Conservation (phyloP, 768 basidiomycete genomes). For the Rhodotorula paludigena region DNA sequence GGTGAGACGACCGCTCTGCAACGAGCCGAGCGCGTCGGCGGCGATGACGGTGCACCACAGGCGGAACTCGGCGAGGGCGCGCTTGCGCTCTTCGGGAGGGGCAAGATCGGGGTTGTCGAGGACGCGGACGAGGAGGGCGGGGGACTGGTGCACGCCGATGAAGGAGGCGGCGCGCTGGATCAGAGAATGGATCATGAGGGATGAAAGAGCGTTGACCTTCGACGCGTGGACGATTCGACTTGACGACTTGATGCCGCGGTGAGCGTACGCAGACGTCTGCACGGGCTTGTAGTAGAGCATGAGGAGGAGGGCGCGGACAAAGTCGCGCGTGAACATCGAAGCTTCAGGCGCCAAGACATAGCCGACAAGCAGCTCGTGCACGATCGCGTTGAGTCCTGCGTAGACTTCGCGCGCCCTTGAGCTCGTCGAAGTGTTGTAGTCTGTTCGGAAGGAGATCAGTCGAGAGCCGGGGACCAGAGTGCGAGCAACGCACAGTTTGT, state of each 20-base stretch:
- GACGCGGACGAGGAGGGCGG: slow-evolving; percentile 1
- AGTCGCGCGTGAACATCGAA: slow-evolving; percentile 18
- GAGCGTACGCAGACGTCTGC: not conserved
- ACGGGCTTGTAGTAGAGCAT: slow-evolving; percentile 37
- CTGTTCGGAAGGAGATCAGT: slow-evolving; percentile 2
- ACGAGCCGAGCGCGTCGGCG: slow-evolving; percentile 25
- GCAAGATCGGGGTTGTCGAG: slow-evolving; percentile 13
- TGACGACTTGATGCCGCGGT: slow-evolving; percentile 18
- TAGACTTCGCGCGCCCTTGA: slow-evolving; percentile 29
- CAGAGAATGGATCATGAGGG: slow-evolving; percentile 26
- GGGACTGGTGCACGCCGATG: slow-evolving; percentile 19
- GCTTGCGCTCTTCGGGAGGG: slow-evolving; percentile 2
- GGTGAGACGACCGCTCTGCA: slow-evolving; percentile 21
- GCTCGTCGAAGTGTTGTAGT: slow-evolving; percentile 33
- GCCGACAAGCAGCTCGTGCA: slow-evolving; percentile 19
- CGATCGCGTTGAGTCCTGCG: slow-evolving; percentile 24
- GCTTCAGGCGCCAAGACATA: slow-evolving; percentile 26
- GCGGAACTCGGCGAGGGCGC: slow-evolving; percentile 18
- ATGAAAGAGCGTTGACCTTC: slow-evolving; percentile 35
- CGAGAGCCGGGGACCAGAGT: no score
- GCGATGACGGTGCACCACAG: slow-evolving; percentile 26
- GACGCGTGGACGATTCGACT: slow-evolving; percentile 21
- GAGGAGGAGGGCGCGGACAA: slow-evolving; percentile 26
- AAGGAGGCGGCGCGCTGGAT: slow-evolving; percentile 19
- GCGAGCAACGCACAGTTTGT: slow-evolving; percentile 20